Evolutionary conservation across 805 yeast species (phyloP).

Genomic region (Candida ulmi): DNA sequence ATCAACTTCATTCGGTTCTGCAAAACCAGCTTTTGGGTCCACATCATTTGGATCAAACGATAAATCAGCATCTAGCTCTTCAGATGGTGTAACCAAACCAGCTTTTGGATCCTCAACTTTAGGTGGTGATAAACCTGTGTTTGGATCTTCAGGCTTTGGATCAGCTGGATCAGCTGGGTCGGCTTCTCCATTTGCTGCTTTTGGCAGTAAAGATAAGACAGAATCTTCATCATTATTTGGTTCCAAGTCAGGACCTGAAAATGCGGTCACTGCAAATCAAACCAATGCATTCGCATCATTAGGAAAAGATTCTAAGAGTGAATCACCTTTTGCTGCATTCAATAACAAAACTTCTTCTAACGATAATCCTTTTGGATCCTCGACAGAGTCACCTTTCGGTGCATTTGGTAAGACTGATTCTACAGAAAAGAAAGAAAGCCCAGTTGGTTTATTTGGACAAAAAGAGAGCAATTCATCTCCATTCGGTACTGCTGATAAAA

Average conservation of each 20-base stretch:
- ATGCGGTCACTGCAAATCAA: too few relatives aligned
- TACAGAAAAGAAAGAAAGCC: slow-evolving; percentile 8
- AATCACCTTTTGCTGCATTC: slow-evolving; percentile 10
- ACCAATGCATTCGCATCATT: not conserved
- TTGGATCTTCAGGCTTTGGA: slow-evolving; percentile 10
- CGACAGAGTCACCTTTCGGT: slow-evolving; percentile 15
- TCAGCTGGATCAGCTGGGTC: slow-evolving; percentile 4
- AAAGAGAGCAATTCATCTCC: slow-evolving; percentile 6
- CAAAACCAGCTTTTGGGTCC: too few relatives aligned
- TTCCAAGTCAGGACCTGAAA: too few relatives aligned
- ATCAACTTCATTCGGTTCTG: slow-evolving; percentile 5
- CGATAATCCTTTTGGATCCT: not conserved
- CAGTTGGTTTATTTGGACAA: slow-evolving; percentile 12
- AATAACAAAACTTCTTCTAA: not conserved
- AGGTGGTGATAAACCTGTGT: slow-evolving; percentile 20
- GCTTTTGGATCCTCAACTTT: slow-evolving; percentile 16
- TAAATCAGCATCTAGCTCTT: too few relatives aligned
- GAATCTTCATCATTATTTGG: too few relatives aligned
- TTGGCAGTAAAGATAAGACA: not conserved
- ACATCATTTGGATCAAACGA: too few relatives aligned
- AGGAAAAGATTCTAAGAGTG: not conserved
- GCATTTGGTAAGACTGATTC: slow-evolving; percentile 12
- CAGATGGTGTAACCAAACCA: too few relatives aligned
- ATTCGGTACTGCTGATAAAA: slow-evolving; percentile 19
- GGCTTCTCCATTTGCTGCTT: too few relatives aligned